Base-by-base conservation (phyloP, 495 filamentous ascomycete genomes). In the Aspergillus campestris region DNA sequence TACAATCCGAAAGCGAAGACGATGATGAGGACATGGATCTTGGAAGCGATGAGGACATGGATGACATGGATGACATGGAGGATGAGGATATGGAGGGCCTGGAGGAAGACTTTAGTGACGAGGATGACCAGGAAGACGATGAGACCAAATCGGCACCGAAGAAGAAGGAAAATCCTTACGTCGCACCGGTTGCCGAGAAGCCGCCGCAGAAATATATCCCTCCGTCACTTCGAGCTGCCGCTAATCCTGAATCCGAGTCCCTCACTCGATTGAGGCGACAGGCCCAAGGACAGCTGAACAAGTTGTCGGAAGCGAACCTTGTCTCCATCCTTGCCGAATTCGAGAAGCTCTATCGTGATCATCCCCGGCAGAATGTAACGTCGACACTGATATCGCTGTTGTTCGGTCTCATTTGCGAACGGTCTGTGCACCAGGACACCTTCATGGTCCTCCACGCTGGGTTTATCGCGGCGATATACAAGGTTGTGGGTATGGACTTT, bases 381-480 rank as follows among this genome's bases (percentile, higher is more conserved):
- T 82, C 84, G 1, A 85, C 79, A 0, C 61, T 94, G 8, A 75
- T 89, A 3, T 75, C 83, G 50, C 64, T 95, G 3, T 62, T 96
- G 0, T 72, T 96, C 37, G 73, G 77, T 7, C 70, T 89, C 24
- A 74, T 96, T 24, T 81, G 81, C 52, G 89, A 96, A 44, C 74
- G 79, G 14, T 82, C 87, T 2, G 75, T 67, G 32, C 72, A 95
- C 2, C 78, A 81, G 13, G 90, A 97, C 55, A 90, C 88, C 0
- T 91, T 95, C 55, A 77, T 96, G 51, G 84, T 96, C 37, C 80
- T 96, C 27, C 85, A 87, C 55, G 87, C 91, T 13, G 91, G 87
- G 5, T 97, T 97, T 56, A 81, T 92, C 48, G 82, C 89, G 7
- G 89, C 88, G 0, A 55, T 92, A 5, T 91, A 94, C 69, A 94